Percentiles rank a stretch among this genome's conserved stretches.
Conservation (phyloP, 805 yeast species). For the Tetrapisispora fleetii region DNA sequence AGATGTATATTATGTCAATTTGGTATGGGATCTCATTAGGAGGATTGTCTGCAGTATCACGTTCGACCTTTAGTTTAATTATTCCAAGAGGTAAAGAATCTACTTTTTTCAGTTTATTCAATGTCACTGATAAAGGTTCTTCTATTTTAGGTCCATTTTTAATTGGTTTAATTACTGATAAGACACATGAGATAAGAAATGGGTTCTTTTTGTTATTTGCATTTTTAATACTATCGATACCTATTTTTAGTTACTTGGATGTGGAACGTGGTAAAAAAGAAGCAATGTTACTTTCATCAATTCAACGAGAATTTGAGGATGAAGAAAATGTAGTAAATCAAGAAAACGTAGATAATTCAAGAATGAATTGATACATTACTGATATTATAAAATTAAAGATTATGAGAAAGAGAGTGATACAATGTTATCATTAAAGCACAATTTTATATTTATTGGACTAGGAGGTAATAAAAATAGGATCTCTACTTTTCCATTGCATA, state of each 20-base stretch:
- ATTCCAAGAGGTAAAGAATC: conserved; percentile 71
- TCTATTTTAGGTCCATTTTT: conserved; percentile 64
- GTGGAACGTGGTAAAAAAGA: conserved; percentile 53
- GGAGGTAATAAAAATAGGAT: too few relatives aligned
- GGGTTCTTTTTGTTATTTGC: conserved; percentile 55
- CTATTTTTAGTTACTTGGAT: conserved; percentile 45
- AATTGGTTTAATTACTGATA: conserved; percentile 64
- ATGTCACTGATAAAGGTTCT: conserved; percentile 74
- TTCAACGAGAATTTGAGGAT: not conserved
- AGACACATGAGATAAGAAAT: conserved; percentile 63
- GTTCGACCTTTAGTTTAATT: conserved; percentile 57
- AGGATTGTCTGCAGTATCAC: conserved; percentile 57
- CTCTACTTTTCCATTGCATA: too few relatives aligned
- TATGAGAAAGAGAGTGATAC: too few relatives aligned
- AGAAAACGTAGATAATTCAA: not conserved
- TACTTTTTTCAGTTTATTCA: conserved; percentile 63
- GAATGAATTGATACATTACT: too few relatives aligned
- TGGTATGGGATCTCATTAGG: conserved; percentile 75
- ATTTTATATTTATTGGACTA: too few relatives aligned
- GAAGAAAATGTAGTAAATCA: not conserved
- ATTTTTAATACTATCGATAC: conserved; percentile 45
- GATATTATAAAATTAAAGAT: too few relatives aligned
- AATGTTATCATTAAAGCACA: too few relatives aligned
- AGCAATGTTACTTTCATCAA: conserved; percentile 32
- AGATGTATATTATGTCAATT: conserved; percentile 57